A percentile compares a stretch with the other conserved stretches of the same genome.
These are phyloP conservation scores for Gracilaria vermiculophylla DNA, from an alignment of 23 red algal species.

Conservation along the genomic window DNA sequence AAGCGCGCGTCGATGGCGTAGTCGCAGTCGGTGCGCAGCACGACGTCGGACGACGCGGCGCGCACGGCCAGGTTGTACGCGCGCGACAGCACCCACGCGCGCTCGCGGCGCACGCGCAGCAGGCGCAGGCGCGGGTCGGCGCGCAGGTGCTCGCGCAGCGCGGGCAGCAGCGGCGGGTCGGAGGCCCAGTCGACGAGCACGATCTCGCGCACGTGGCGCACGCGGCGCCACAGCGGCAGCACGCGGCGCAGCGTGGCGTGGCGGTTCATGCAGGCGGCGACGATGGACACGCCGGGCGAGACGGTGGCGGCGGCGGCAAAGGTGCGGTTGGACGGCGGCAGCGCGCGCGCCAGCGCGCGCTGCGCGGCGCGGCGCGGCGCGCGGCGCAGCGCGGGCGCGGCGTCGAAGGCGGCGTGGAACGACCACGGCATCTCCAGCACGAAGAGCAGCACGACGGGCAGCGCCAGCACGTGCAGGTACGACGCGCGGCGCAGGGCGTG, in stretches of 20 bases:
- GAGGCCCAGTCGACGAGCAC: conserved; percentile 73
- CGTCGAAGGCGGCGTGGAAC: neutral
- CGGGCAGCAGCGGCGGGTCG: conserved; percentile 14
- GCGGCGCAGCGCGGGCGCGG: neutral
- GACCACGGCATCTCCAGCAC: neutral
- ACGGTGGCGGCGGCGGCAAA: neutral
- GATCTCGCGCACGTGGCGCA: conserved; percentile 48
- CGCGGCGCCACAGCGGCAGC: conserved; percentile 34
- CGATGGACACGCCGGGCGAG: conserved; percentile 45
- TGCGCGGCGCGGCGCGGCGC: neutral
- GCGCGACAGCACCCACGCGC: conserved; percentile 57
- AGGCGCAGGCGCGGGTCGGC: conserved; percentile 24
- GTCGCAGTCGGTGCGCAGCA: conserved; percentile 79
- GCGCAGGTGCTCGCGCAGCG: neutral
- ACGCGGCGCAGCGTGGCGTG: conserved; percentile 40
- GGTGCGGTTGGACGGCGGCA: neutral
- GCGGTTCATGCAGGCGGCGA: conserved; percentile 76
- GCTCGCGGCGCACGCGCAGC: conserved; percentile 53
- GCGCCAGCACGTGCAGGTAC: neutral
- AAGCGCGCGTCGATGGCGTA: conserved; percentile 46
- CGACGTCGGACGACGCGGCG: conserved; percentile 7
- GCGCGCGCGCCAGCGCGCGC: neutral
- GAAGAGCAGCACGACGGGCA: neutral
- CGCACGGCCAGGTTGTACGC: conserved; percentile 74
- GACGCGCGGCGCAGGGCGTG: neutral